Evolutionary conservation across 805 yeast genomes (phyloP).

Genomic region (Metschnikowia sp.): DNA sequence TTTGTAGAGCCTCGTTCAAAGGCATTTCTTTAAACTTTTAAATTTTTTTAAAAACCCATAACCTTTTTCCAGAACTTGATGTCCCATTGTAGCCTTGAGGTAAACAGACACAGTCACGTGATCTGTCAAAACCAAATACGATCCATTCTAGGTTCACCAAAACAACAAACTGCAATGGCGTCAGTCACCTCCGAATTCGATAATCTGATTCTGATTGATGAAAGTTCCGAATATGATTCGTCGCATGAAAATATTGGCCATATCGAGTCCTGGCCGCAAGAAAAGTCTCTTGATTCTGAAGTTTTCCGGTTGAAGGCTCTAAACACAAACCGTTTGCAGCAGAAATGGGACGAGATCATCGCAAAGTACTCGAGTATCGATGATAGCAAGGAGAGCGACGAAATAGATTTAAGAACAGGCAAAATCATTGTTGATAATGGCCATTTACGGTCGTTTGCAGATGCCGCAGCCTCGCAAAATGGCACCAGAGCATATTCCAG

Average conservation of each 20-base stretch:
- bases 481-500: constrained; percentile 19
- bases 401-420: constrained; percentile 64
- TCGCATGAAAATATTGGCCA: constrained; percentile 7
- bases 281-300: constrained; percentile 14
- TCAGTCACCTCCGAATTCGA: constrained; percentile 11
- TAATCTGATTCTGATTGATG: constrained; percentile 22
- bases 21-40: too few species aligned
- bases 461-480: constrained; percentile 3
- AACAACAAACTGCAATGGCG: too few species aligned
- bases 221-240: constrained; percentile 14
- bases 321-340: constrained; percentile 20
- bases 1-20: too few species aligned
- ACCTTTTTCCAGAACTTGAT: too few species aligned
- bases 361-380: constrained; percentile 47
- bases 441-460: constrained; percentile 51
- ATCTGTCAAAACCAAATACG: too few species aligned
- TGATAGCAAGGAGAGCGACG: constrained; percentile 55
- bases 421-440: constrained; percentile 64
- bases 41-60: too few species aligned
- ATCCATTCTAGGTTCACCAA: too few species aligned
- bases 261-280: constrained; percentile 12
- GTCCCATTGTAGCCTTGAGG: too few species aligned
- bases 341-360: constrained; percentile 51
- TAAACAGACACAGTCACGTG: too few species aligned
- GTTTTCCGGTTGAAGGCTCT: constrained; percentile 26